Base-by-base conservation (phyloP, 1,284 basidiomycete species). In the Pseudozyma tsukubaensis region DNA sequence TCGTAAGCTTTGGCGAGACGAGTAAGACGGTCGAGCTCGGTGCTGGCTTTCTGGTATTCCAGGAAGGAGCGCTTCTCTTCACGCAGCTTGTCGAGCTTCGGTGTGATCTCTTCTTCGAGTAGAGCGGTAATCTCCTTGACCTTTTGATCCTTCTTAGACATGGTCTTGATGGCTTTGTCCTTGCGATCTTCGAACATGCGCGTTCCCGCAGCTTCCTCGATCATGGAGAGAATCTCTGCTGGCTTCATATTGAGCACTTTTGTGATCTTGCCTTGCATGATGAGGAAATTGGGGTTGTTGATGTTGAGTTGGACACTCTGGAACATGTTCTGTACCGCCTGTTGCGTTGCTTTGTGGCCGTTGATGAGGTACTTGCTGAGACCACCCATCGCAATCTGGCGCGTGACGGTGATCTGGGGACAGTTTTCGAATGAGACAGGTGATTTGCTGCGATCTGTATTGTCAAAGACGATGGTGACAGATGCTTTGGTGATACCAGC, bases 151-250 rank as follows among this genome's bases (percentile, higher is more conserved):
- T 99, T 99, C 88, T 97, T 98, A 34, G 89, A 88, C 91, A 99
- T 99, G 0, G 94, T 97, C 86, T 94, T 95, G 84, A 92, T 90
- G 9, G 97, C 96, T 85, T 97, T 98, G 82, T 97, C 94, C 85
- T 99, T 99, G 37, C 93, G 90, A 70, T 99, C 96, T 85, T 99
- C 97, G 81, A 98, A 99, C 96, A 99, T 99, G 40, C 94, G 91
- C 50, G 97, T 99, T 1, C 97, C 97, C 0, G 96, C 94, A 0
- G 97, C 97, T 85, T 99, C 97, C 85, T 99, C 97, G 12, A 99
- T 94, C 93, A 99, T 96, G 3, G 94, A 94, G 14, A 99, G 89
- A 72, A 99, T 97, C 85, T 99, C 97, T 86, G 92, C 92, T 0
- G 97, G 95, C 56, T 94, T 92, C 97, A 99, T 99, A 85, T 98